These are phyloP conservation scores for Davidsoniella eucalypti DNA, from an alignment of 2,329 filamentous ascomycete genomes.

Conservation along the genomic window DNA sequence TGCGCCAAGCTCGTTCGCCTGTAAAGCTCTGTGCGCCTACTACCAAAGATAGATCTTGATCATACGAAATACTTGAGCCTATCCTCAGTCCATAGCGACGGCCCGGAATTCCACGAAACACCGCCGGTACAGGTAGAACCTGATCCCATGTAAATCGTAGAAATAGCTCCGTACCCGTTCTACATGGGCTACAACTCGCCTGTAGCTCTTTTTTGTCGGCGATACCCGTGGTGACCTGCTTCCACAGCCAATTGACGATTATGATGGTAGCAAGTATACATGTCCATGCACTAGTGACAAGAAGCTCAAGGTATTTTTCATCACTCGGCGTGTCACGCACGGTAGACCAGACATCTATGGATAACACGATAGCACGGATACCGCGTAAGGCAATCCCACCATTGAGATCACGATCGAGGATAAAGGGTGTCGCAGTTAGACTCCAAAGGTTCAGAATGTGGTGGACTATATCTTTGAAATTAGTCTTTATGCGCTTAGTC, in stretches of 20 bases:
- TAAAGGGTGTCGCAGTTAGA: constrained; percentile 1
- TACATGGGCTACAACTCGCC: no score
- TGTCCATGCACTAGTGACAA: background rate
- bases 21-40: background rate
- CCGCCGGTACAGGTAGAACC: background rate
- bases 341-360: constrained; percentile 3
- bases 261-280: constrained; percentile 4
- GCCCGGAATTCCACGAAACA: background rate
- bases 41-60: background rate
- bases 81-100: constrained; percentile 1
- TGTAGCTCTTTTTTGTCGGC: background rate
- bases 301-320: background rate
- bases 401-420: constrained; percentile 4
- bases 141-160: constrained; percentile 9
- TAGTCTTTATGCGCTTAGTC: no score
- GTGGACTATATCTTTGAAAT: background rate
- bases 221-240: background rate
- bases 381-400: constrained; percentile 1
- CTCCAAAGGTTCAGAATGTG: constrained; percentile 1
- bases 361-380: constrained; percentile 1
- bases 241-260: constrained; percentile 6
- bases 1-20: background rate
- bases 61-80: background rate
- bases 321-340: background rate
- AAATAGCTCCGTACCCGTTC: constrained; percentile 4